Conservation (phyloP, 2,329 filamentous ascomycete genomes). For the Aspergillus unguis region DNA sequence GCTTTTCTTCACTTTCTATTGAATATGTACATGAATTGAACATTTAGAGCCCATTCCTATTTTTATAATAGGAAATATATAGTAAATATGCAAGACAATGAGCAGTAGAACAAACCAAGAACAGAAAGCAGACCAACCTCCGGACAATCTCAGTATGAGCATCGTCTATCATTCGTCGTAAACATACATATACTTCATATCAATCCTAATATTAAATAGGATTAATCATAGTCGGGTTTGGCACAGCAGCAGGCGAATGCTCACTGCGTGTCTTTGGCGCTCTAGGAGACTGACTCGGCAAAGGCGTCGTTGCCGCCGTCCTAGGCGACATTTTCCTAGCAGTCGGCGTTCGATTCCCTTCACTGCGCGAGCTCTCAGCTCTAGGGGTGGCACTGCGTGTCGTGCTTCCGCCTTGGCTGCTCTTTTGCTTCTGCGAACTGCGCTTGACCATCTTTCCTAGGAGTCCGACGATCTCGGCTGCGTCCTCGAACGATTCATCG, state of each 20-base stretch:
- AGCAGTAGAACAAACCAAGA: background rate
- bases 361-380: slow-evolving; percentile 30
- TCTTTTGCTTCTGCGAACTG: slow-evolving; percentile 43
- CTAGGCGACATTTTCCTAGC: slow-evolving; percentile 15
- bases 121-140: background rate
- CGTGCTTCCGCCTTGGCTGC: slow-evolving; percentile 32
- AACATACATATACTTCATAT: slow-evolving; percentile 7
- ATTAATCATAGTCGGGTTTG: slow-evolving; percentile 33
- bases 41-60: background rate
- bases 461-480: slow-evolving; percentile 80
- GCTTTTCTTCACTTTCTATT: background rate
- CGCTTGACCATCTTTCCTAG: slow-evolving; percentile 86
- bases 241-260: slow-evolving; percentile 23
- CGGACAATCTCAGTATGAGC: background rate
- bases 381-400: slow-evolving; percentile 23
- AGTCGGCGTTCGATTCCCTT: slow-evolving; percentile 29
- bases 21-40: background rate
- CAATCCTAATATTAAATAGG: slow-evolving; percentile 28
- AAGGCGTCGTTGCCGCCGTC: slow-evolving; percentile 5
- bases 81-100: background rate
- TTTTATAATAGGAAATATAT: background rate
- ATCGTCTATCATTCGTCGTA: background rate
- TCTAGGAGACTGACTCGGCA: slow-evolving; percentile 2
- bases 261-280: slow-evolving; percentile 6
- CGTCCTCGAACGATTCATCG: slow-evolving; percentile 91